phyloP scores from a whole-genome alignment of 225 moss, liverwort and hornwort species.

The Asterella californica region DNA sequence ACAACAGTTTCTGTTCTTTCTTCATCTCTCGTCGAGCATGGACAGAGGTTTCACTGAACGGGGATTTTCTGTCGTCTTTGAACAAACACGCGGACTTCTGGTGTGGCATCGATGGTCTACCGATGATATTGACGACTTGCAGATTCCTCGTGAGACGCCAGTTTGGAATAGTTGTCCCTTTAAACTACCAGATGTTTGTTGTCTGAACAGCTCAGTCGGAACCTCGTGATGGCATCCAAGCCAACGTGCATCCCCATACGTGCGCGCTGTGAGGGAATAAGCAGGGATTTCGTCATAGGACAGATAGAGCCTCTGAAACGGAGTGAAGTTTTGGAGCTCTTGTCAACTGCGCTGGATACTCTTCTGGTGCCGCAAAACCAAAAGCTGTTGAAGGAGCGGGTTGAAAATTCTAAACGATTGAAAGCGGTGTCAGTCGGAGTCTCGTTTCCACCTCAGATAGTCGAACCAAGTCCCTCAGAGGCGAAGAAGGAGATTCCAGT shows the following conservation, averaged over 20 bases:
- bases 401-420: neutral
- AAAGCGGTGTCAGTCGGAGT: neutral
- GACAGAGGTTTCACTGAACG: no score
- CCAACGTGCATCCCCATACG: neutral
- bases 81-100: no score
- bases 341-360: conserved; percentile 1
- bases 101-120: neutral
- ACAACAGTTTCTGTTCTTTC: no score
- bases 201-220: no score
- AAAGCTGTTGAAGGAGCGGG: conserved; percentile 6
- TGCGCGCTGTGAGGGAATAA: neutral
- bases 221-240: no score
- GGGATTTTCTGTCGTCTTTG: no score
- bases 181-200: no score
- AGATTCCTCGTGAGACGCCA: no score
- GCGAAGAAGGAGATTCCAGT: neutral
- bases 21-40: no score
- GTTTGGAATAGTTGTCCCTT: no score
- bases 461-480: neutral
- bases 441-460: neutral
- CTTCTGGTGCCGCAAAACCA: conserved; percentile 12
- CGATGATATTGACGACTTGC: no score
- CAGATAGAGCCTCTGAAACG: neutral
- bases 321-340: conserved; percentile 12
- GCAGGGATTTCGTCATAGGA: neutral